These are phyloP conservation scores for Pezicula neosporulosa DNA, from an alignment of 2,329 filamentous ascomycete species.

Conservation along the genomic window DNA sequence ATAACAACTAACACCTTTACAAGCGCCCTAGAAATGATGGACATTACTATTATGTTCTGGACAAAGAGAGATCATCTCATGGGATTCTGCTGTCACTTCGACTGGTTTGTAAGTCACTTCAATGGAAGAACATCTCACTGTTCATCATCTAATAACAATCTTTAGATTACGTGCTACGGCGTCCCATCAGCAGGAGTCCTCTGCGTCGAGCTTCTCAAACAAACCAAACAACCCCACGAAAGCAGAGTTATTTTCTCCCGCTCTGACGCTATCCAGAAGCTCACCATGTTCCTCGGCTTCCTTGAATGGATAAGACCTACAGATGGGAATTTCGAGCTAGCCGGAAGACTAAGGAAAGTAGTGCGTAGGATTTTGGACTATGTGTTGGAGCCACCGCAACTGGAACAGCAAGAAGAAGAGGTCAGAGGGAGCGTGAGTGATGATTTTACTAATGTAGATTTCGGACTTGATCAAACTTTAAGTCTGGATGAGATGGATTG, in stretches of 20 bases:
- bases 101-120: slow-evolving; percentile 22
- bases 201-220: slow-evolving; percentile 25
- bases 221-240: slow-evolving; percentile 2
- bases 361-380: slow-evolving; percentile 20
- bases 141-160: background rate
- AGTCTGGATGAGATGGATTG: slow-evolving; percentile 13
- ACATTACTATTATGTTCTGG: slow-evolving; percentile 24
- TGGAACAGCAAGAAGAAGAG: background rate
- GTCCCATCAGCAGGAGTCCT: slow-evolving; percentile 24
- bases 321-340: slow-evolving; percentile 25
- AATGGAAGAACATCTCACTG: background rate
- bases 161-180: slow-evolving; percentile 18
- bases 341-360: slow-evolving; percentile 18
- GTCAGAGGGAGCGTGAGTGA: background rate
- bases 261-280: slow-evolving; percentile 23
- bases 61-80: slow-evolving; percentile 21
- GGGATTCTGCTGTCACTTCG: slow-evolving; percentile 17
- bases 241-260: slow-evolving; percentile 17
- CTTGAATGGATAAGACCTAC: slow-evolving; percentile 27
- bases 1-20: background rate
- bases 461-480: slow-evolving; percentile 15
- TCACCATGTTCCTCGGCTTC: slow-evolving; percentile 26
- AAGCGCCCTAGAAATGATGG: slow-evolving; percentile 23
- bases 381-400: slow-evolving; percentile 16
- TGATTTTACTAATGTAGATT: slow-evolving; percentile 2